phyloP scores from a whole-genome alignment of 2,329 filamentous ascomycete species.

The Fusarium marasasianum region DNA sequence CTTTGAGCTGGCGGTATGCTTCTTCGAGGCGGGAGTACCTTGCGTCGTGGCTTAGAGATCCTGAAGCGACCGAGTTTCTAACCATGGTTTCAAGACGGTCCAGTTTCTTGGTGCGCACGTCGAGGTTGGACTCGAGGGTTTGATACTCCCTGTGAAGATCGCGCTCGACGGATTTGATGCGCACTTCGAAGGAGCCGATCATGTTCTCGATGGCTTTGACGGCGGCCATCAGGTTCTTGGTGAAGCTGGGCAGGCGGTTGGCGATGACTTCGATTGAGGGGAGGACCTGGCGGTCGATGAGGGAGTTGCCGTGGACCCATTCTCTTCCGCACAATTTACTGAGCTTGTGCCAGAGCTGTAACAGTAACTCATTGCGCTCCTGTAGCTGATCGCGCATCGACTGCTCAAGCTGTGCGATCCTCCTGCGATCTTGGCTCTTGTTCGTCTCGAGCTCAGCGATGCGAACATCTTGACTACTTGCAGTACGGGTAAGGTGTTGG shows the following conservation, averaged over 20 bases:
- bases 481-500: constrained; percentile 84
- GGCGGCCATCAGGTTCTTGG: constrained; percentile 86
- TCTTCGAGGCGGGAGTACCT: constrained; percentile 67
- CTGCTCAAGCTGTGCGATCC: constrained; percentile 78
- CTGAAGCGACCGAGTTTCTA: constrained; percentile 68
- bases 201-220: constrained; percentile 88
- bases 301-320: constrained; percentile 88
- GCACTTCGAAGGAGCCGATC: constrained; percentile 78
- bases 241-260: constrained; percentile 87
- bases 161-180: constrained; percentile 86
- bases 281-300: constrained; percentile 85
- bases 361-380: constrained; percentile 88
- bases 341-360: constrained; percentile 90
- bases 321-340: constrained; percentile 87
- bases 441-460: constrained; percentile 87
- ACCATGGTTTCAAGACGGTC: constrained; percentile 86
- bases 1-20: constrained; percentile 69
- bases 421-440: constrained; percentile 80
- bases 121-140: constrained; percentile 81
- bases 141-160: constrained; percentile 94
- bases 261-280: constrained; percentile 87
- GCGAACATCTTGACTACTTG: constrained; percentile 84
- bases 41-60: constrained; percentile 54
- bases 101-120: constrained; percentile 82
- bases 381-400: constrained; percentile 86